Evolutionary conservation across 352 stramenopile genomes (phyloP), one percentile per base, ranked within the genome.

Genomic region (Phytophthora macrochlamydospora): DNA sequence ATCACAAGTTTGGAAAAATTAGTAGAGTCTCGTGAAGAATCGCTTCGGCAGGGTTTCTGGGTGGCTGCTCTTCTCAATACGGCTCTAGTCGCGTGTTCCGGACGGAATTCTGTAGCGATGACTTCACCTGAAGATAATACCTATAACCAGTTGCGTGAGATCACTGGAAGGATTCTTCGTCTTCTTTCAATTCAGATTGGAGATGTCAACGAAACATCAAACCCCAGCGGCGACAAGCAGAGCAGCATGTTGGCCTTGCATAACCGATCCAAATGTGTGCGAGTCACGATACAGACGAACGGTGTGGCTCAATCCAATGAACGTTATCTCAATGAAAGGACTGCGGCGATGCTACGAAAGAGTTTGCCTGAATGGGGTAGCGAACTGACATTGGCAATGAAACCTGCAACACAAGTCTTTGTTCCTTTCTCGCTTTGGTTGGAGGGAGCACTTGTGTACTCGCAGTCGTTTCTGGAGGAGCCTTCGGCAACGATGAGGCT

Each of bases 51-150:
- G 14, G 72, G 68, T 32, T 88, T 76, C 40, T 73, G 73, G 64
- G 30, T 88, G 29, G 60, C 51, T 18, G 76, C 73, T 8, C 46
- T 88, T 45, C 51, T 88, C 3, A 79, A 78, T 33, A 85, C 72
- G 11, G 62, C 65, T n/a, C 33, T 71, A n/a, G 57, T 85, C 53
- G 48, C 75, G 9, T 75, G 56, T 24, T 69, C 71, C 0, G 67
- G 58, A 6, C 54, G 62, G 52, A 60, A 32, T 46, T 51, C 66
- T 61, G 62, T 56, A 13, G 57, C 56, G 8, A 60, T 49, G 14
- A 32, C 31, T 9, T 43, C 61, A 46, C 28, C 55, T 33, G 44
- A 69, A 13, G 40, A 1, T 33, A 32, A 18, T 0, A 52, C 51
- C 52, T 3, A 35, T 4, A 18, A 51, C 7, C 59, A 62, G 50